Evolutionary conservation across 1,284 basidiomycete genomes (phyloP).

Genomic region (Rhodotorula sp.): DNA sequence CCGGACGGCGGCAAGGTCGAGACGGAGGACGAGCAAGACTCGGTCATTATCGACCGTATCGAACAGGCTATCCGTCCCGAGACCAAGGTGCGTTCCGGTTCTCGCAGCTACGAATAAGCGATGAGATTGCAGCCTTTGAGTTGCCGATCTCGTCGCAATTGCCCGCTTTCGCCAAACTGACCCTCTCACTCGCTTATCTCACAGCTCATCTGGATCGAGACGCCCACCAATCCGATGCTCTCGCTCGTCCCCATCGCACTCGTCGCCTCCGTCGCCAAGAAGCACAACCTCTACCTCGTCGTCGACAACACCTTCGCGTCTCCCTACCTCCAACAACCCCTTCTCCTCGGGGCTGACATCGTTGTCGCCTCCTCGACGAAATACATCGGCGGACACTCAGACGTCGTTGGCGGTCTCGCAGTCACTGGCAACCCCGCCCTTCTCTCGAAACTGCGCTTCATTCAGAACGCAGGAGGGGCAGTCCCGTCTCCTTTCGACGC

Average conservation of each 20-base stretch:
- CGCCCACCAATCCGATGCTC: conserved; percentile 91
- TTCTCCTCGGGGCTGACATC: conserved; percentile 78
- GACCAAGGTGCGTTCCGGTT: conserved; percentile 64
- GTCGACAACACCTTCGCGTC: conserved; percentile 65
- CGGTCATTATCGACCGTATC: conserved; percentile 61
- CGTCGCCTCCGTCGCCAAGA: conserved; percentile 62
- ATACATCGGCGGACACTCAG: conserved; percentile 55
- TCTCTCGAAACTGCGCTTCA: conserved; percentile 68
- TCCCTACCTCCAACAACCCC: conserved; percentile 85
- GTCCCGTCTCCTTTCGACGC: conserved; percentile 79
- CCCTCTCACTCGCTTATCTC: not conserved
- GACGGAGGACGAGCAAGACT: conserved; percentile 19
- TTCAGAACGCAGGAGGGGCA: conserved; percentile 70
- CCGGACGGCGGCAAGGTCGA: conserved; percentile 9
- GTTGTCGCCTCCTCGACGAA: conserved; percentile 62
- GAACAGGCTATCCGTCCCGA: conserved; percentile 64
- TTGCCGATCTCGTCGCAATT: too few relatives aligned
- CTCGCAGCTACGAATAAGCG: not conserved
- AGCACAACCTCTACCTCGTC: conserved; percentile 64
- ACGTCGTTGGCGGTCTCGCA: conserved; percentile 70
- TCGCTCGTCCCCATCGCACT: conserved; percentile 74
- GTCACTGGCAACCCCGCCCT: conserved; percentile 61
- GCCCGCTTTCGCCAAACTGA: not conserved
- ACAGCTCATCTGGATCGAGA: conserved; percentile 93
- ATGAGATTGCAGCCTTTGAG: too few relatives aligned